phyloP scores from a whole-genome alignment of 371 early-diverging fungal genomes.

The Mucor mucedo region DNA sequence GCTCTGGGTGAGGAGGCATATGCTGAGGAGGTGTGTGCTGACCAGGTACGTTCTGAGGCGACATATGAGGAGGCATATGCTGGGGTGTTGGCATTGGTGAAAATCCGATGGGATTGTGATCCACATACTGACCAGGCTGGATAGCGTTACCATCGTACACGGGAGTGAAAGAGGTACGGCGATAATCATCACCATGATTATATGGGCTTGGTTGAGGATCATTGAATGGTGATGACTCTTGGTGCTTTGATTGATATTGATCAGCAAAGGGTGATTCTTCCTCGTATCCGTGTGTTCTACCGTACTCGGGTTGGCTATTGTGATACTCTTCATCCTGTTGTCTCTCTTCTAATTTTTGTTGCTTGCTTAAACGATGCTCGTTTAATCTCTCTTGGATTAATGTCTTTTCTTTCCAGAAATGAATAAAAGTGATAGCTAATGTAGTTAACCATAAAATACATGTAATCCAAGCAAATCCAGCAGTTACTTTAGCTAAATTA shows the following conservation, averaged over 20 bases:
- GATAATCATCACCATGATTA: conserved; percentile 4
- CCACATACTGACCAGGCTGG: conserved; percentile 23
- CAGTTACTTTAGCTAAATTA: conserved; percentile 42
- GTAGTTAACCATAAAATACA: conserved; percentile 49
- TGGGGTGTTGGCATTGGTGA: conserved; percentile 33
- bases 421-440: conserved; percentile 34
- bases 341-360: conserved; percentile 31
- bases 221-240: conserved; percentile 16
- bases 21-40: conserved; percentile 3
- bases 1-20: conserved; percentile 28
- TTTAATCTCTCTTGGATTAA: conserved; percentile 46
- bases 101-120: conserved; percentile 6
- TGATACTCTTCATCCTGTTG: conserved; percentile 9
- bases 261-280: conserved; percentile 17
- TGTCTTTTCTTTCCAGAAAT: conserved; percentile 48
- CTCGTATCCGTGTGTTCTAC: conserved; percentile 3
- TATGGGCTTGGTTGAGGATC: conserved; percentile 10
- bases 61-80: conserved; percentile 19
- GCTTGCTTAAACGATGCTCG: conserved; percentile 46
- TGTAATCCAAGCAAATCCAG: conserved; percentile 54
- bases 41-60: no score
- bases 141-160: conserved; percentile 17
- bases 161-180: conserved; percentile 7
- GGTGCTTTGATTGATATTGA: conserved; percentile 10
- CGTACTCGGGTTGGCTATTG: no score